These are phyloP conservation scores for Sanguinoderma infundibulare DNA, from an alignment of 1,284 basidiomycete genomes.

Conservation along the genomic window DNA sequence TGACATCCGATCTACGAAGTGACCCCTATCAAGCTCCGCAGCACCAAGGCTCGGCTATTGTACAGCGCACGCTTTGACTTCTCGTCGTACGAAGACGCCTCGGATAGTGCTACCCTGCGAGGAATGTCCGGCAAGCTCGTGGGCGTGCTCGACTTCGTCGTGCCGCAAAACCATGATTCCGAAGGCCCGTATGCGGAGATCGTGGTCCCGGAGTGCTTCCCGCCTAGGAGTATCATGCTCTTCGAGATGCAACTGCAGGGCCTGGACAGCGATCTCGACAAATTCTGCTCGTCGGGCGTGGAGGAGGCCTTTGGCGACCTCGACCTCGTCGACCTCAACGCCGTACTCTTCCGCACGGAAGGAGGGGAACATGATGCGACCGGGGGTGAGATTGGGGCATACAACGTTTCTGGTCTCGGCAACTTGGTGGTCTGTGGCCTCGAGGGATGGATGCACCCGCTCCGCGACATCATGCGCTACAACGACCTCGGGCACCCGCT, in stretches of 20 bases:
- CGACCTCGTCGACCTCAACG: conserved; percentile 86
- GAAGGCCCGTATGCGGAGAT: conserved; percentile 81
- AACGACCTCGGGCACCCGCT: conserved; percentile 94
- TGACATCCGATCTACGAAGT: conserved; percentile 49
- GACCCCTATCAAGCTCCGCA: conserved; percentile 82
- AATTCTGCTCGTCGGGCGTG: conserved; percentile 69
- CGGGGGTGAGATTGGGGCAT: conserved; percentile 71
- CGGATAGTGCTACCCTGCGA: conserved; percentile 60
- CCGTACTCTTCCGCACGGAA: conserved; percentile 82
- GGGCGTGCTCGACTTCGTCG: conserved; percentile 60
- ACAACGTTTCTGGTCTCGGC: conserved; percentile 77
- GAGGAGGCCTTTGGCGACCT: conserved; percentile 75
- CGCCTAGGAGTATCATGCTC: conserved; percentile 90
- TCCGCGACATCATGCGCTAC: conserved; percentile 79
- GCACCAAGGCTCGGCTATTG: no score
- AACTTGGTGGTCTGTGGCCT: conserved; percentile 87
- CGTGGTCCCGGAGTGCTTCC: conserved; percentile 83
- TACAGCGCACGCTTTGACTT: conserved; percentile 80
- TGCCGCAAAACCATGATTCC: conserved; percentile 60
- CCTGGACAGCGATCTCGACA: conserved; percentile 68
- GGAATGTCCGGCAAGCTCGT: conserved; percentile 78
- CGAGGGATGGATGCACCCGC: conserved; percentile 93
- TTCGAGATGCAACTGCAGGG: conserved; percentile 84
- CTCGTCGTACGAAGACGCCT: conserved; percentile 60
- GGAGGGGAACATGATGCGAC: conserved; percentile 92